A percentile compares a stretch with the other conserved stretches of the same genome.
Evolutionary conservation across 2,329 filamentous ascomycete species (phyloP).

Genomic region (Didymella arachidicola): DNA sequence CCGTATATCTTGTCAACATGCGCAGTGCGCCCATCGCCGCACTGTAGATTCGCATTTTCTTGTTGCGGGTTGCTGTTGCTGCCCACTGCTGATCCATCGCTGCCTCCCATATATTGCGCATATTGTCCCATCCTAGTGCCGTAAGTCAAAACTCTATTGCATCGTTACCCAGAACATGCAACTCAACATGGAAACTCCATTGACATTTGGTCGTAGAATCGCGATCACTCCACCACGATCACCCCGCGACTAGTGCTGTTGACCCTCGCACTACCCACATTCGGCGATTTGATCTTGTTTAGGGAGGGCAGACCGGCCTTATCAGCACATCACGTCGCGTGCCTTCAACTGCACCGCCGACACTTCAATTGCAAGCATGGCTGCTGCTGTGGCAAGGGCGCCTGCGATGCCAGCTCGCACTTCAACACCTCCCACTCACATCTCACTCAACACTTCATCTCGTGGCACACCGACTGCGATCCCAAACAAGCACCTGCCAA

Average conservation of each 20-base stretch:
- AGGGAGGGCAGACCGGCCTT: conserved; percentile 21
- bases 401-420: conserved; percentile 48
- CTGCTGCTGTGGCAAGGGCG: conserved; percentile 53
- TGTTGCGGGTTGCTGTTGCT: conserved; percentile 24
- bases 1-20: conserved; percentile 29
- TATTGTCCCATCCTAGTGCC: neutral
- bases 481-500: conserved; percentile 90
- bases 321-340: conserved; percentile 33
- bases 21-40: conserved; percentile 28
- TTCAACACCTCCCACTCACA: conserved; percentile 59
- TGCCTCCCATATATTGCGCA: conserved; percentile 5
- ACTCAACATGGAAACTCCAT: conserved; percentile 22
- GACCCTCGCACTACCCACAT: conserved; percentile 18
- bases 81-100: conserved; percentile 28
- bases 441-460: conserved; percentile 66
- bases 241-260: conserved; percentile 21
- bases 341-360: conserved; percentile 35
- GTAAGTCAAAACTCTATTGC: conserved; percentile 10
- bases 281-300: conserved; percentile 12
- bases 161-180: conserved; percentile 21
- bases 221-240: conserved; percentile 15
- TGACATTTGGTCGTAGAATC: conserved; percentile 11
- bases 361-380: conserved; percentile 46
- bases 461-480: conserved; percentile 67
- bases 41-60: conserved; percentile 37